Base-by-base conservation (phyloP, 345 rosid genomes). In the Citrus glauca region DNA sequence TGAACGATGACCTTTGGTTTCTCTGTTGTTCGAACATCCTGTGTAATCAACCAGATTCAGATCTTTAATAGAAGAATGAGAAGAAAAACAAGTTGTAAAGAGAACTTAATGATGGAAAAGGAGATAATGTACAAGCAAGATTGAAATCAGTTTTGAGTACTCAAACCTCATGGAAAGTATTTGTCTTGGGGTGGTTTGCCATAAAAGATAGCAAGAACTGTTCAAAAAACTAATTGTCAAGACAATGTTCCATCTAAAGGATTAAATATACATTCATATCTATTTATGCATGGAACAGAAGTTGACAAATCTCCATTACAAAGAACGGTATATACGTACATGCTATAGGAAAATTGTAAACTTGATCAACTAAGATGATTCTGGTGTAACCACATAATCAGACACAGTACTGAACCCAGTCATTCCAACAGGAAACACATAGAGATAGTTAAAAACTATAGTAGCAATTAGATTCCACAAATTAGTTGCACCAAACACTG, bases 1-100 rank as follows among this genome's bases (percentile, higher is more conserved):
- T 85, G 84, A 74, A 75, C 85, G 35, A 80, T 72, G 73, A 87
- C 77, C 33, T 71, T 79, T 69, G 81, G 71, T 73, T 81, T 74
- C 72, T n/a, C 66, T 59, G 69, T 17, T 69, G 71, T 33, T 73
- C 30, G 75, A 16, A 74, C 35, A 82, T 77, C 82, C 89, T 86
- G 84, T 66, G 55, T 81, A 61, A 66, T 10, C 19, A 55, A 64
- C 28, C 75, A 10, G 64, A 35, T 35, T 66, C 53, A 69, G 19
- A 42, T 28, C 57, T 20, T 64, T 67, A 7, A 30, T 35, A 42
- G 72, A 3, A 37, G 42, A 66, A 63, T 2, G 50, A 77, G 61
- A 24, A 67, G 62, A 22, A 42, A 60, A 66, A 35, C 42, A 65
- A 32, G 66, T 27, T 11, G 48, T 14, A 61, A 25, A 61, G 17